Percentiles rank a stretch among this genome's conserved stretches.
These are phyloP conservation scores for Candida silvatica DNA, from an alignment of 805 yeast genomes.

Conservation along the genomic window DNA sequence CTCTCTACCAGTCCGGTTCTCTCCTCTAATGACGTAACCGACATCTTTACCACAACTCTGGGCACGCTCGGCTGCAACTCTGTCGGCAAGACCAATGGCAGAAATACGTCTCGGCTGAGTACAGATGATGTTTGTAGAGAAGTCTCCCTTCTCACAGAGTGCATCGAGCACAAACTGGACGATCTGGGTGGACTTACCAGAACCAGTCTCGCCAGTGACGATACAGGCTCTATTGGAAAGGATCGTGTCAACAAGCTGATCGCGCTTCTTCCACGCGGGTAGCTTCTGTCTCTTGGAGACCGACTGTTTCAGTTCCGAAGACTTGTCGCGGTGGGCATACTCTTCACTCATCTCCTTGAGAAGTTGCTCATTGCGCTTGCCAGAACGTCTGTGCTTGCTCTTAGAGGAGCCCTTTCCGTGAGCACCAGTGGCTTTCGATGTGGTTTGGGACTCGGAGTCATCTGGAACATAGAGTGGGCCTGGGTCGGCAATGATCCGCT, in stretches of 20 bases:
- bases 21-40: conserved; percentile 90
- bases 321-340: conserved; percentile 18
- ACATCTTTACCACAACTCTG: conserved; percentile 61
- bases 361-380: conserved; percentile 6
- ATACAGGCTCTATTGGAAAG: conserved; percentile 55
- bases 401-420: neutral
- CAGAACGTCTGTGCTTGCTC: conserved; percentile 2
- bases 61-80: conserved; percentile 80
- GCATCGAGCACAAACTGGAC: conserved; percentile 84
- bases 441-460: neutral
- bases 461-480: conserved; percentile 48
- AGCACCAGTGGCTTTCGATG: neutral
- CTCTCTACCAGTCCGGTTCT: conserved; percentile 47
- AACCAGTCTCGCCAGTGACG: conserved; percentile 95
- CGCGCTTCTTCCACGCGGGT: conserved; percentile 79
- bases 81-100: conserved; percentile 87
- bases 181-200: conserved; percentile 93
- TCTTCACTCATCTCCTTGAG: conserved; percentile 24
- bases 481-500: conserved; percentile 57
- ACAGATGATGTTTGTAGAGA: conserved; percentile 58
- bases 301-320: conserved; percentile 21
- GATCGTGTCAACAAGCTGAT: conserved; percentile 48
- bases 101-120: conserved; percentile 97
- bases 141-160: conserved; percentile 39
- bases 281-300: conserved; percentile 40